Conservation (phyloP, 1,284 basidiomycete species). For the Ganoderma multipileum region DNA sequence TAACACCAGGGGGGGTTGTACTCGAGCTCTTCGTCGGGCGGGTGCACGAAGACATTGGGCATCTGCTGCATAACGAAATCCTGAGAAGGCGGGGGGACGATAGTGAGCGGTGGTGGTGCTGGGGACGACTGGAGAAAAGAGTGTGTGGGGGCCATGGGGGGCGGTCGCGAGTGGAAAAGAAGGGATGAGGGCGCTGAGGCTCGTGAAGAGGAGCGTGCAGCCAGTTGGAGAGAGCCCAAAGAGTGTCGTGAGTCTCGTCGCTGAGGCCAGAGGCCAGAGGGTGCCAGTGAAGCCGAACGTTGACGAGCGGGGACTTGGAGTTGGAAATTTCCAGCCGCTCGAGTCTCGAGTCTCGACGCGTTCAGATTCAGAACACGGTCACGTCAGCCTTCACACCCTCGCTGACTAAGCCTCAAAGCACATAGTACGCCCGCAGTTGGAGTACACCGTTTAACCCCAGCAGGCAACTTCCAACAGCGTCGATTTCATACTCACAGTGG, state of each 20-base stretch:
- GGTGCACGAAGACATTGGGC: conserved; percentile 72
- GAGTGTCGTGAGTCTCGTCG: neutral
- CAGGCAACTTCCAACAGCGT: too few relatives aligned
- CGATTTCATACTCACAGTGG: too few relatives aligned
- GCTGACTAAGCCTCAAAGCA: too few relatives aligned
- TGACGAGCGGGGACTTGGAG: neutral
- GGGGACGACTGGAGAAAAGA: conserved; percentile 26
- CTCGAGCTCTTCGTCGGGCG: conserved; percentile 72
- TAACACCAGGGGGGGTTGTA: conserved; percentile 65
- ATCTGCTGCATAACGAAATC: conserved; percentile 44
- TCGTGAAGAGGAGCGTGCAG: conserved; percentile 1
- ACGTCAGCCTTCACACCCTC: too few relatives aligned
- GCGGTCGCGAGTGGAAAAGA: conserved; percentile 21
- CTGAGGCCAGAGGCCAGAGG: neutral
- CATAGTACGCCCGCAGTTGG: too few relatives aligned
- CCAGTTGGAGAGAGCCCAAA: neutral
- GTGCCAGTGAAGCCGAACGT: neutral
- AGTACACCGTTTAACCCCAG: too few relatives aligned
- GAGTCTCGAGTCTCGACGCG: too few relatives aligned
- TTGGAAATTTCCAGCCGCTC: too few relatives aligned
- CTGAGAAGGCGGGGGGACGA: conserved; percentile 35
- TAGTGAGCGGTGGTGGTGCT: conserved; percentile 26
- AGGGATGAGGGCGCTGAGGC: neutral
- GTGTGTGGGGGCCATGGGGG: conserved; percentile 38
- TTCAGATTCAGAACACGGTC: too few relatives aligned